A percentile compares a stretch with the other conserved stretches of the same genome.
phyloP scores from a whole-genome alignment of 73 alveolate genomes.

The Paramecium biaurelia region DNA sequence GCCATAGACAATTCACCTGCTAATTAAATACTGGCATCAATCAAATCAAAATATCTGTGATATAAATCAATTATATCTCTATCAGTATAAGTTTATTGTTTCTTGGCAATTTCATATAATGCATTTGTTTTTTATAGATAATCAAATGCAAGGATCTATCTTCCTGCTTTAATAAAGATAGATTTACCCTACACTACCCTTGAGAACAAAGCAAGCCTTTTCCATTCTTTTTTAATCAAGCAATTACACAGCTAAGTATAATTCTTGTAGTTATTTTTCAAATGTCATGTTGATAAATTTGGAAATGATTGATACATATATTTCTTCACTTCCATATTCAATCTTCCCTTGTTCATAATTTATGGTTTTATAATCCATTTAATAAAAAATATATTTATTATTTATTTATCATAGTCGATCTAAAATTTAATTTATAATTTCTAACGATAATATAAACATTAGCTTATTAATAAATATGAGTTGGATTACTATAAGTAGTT shows the following conservation, averaged over 20 bases:
- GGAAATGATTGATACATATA: conserved; percentile 1
- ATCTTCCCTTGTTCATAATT: conserved; percentile 7
- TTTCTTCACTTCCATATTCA: conserved; percentile 45
- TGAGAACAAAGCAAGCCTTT: conserved; percentile 40
- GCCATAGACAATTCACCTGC: neutral
- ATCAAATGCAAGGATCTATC: conserved; percentile 43
- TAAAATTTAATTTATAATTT: neutral
- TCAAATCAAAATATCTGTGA: conserved; percentile 47
- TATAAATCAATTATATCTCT: conserved; percentile 15
- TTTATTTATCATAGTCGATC: neutral
- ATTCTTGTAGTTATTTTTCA: conserved; percentile 18
- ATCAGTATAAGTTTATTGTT: neutral
- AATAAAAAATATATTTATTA: neutral
- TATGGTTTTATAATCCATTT: conserved; percentile 34
- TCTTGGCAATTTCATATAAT: conserved; percentile 22
- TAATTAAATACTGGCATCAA: neutral
- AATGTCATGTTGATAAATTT: conserved; percentile 33
- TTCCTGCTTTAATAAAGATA: neutral
- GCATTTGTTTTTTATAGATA: conserved; percentile 31
- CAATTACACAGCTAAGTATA: neutral
- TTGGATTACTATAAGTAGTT: neutral
- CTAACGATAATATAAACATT: conserved; percentile 9
- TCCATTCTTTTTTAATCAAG: conserved; percentile 35
- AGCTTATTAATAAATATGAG: neutral
- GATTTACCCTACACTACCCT: conserved; percentile 50